Conservation (phyloP, 306 rosid genomes). For the Cucumis cinereus region DNA sequence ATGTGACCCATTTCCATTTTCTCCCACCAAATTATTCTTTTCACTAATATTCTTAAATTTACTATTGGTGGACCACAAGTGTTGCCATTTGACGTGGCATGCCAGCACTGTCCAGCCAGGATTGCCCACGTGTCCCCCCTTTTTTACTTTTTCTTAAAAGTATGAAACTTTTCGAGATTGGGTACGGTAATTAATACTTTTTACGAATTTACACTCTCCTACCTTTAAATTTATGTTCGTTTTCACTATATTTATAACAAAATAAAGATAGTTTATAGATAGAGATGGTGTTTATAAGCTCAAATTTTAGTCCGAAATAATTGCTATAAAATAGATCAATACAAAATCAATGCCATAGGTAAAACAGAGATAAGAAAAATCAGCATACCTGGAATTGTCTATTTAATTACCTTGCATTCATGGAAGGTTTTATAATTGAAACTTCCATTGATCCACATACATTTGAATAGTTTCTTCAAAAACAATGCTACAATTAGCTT, state of each 20-base stretch:
- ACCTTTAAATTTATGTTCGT: too few species aligned
- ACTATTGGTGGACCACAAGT: background rate
- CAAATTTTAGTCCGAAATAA: too few species aligned
- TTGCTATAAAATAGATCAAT: too few species aligned
- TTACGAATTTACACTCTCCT: too few species aligned
- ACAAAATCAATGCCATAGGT: too few species aligned
- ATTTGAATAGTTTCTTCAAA: background rate
- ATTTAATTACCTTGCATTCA: background rate
- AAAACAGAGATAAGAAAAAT: too few species aligned
- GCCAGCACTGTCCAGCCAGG: background rate
- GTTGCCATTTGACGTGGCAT: background rate
- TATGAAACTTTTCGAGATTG: background rate
- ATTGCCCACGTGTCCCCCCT: background rate
- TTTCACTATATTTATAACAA: too few species aligned
- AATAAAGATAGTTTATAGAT: too few species aligned
- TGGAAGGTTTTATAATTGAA: background rate
- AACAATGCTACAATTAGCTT: background rate
- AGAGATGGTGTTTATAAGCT: too few species aligned
- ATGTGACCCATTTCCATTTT: background rate
- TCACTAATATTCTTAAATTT: background rate
- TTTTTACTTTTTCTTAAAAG: background rate
- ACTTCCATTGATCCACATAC: background rate
- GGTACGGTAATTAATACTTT: background rate
- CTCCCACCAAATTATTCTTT: background rate
- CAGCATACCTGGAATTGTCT: too few species aligned